Base-by-base conservation (phyloP, 2,329 filamentous ascomycete genomes). In the Cordyceps cateniannulata region DNA sequence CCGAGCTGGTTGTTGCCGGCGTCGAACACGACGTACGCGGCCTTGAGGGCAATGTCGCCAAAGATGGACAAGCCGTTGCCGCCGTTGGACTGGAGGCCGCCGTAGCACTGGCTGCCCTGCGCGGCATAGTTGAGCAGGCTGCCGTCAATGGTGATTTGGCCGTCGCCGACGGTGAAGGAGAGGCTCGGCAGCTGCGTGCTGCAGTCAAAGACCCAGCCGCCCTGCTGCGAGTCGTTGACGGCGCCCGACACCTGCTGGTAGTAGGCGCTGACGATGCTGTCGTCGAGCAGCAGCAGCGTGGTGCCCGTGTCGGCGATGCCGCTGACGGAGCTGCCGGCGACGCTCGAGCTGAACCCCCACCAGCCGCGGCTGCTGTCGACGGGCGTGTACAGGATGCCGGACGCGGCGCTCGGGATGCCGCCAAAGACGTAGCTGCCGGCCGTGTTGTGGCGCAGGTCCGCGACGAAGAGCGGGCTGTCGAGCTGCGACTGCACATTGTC, bases 331-430 rank as follows among this genome's bases (percentile, higher is more conserved):
- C 66, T 22, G 40, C 40, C 68, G 47, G 60, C 49, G 54, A 66
- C 63, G n/a, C 47, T 58, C 27, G 65, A 60, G 20, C 64, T 67
- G 50, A 67, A 69, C 48, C 45, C 56, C 89, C 89, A 92, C 76
- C 85, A 90, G 12, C 88, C 89, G 25, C 78, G 74, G 25, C 78
- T 79, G 27, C 77, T 79, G 70, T 90, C 83, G 63, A 91, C 78
- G 18, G 81, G 76, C 22, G 85, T 77, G 70, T 85, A 90, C 24
- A 79, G 73, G 67, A 93, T 79, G 9, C 73, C 65, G 48, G 85
- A 85, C 3, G 76, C 82, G 77, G 84, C 86, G 67, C 85, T 68
- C 69, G 72, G 72, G 51, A 68, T 70, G 74, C 88, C 84, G 64
- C 87, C 83, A 75, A 77, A 75, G 42, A 89, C 86, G 72, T 86